A percentile compares a stretch with the other conserved stretches of the same genome.
phyloP scores from a whole-genome alignment of 2,329 filamentous ascomycete genomes.

The Xylaria sp. region DNA sequence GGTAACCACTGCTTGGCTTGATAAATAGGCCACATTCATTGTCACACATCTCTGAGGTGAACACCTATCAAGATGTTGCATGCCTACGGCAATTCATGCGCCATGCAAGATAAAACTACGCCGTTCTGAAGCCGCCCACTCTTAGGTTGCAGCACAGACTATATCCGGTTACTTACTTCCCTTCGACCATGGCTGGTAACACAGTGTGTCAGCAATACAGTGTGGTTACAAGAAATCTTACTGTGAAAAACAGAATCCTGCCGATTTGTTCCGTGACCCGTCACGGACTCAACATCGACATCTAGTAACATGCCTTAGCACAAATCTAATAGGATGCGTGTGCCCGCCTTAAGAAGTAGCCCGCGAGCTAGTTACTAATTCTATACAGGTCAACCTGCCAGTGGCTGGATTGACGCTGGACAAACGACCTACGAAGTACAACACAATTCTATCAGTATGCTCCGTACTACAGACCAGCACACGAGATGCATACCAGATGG shows the following conservation, averaged over 20 bases:
- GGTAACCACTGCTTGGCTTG: background rate
- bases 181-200: background rate
- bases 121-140: background rate
- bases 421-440: too few species aligned
- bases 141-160: constrained; percentile 2
- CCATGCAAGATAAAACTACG: constrained; percentile 19
- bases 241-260: too few species aligned
- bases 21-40: background rate
- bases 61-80: background rate
- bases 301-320: background rate
- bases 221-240: constrained; percentile 24
- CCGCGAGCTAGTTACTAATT: background rate
- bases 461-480: background rate
- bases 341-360: background rate
- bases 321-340: background rate
- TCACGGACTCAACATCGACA: too few species aligned
- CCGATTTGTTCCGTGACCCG: too few species aligned
- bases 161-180: background rate
- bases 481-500: background rate
- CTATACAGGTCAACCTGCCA: background rate
- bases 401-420: too few species aligned
- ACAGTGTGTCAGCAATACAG: constrained; percentile 1
- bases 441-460: too few species aligned
- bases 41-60: background rate
- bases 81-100: background rate